Percentiles rank a stretch among this genome's conserved stretches.
These are phyloP conservation scores for Saturnispora mendoncae DNA, from an alignment of 805 yeast genomes.

Conservation along the genomic window DNA sequence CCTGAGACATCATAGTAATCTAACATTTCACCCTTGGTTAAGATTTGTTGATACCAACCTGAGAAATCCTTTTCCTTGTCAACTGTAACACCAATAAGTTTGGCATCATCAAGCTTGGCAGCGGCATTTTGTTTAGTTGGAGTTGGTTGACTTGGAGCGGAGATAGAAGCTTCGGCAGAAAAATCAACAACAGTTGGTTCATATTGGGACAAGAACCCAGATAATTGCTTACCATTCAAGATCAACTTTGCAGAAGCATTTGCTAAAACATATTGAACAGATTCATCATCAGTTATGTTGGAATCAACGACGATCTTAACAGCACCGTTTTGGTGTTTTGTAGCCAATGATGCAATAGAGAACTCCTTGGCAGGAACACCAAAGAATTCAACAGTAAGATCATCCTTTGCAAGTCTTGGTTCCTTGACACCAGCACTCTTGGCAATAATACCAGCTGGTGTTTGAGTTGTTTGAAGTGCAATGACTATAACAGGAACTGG, in stretches of 20 bases:
- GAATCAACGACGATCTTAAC: conserved; percentile 53
- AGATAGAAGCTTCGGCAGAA: conserved; percentile 34
- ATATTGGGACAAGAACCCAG: conserved; percentile 43
- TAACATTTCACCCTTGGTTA: conserved; percentile 95
- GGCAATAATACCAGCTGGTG: conserved; percentile 62
- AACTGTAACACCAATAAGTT: conserved; percentile 90
- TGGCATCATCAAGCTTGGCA: conserved; percentile 75
- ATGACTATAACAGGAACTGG: conserved; percentile 76
- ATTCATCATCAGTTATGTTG: conserved; percentile 34
- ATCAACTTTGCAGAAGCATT: conserved; percentile 46
- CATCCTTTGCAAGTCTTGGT: conserved; percentile 82
- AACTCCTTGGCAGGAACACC: conserved; percentile 51
- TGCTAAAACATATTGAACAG: conserved; percentile 34
- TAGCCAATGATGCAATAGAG: conserved; percentile 43
- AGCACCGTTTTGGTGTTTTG: conserved; percentile 41
- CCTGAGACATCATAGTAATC: conserved; percentile 99
- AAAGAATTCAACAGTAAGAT: conserved; percentile 58
- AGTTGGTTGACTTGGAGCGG: conserved; percentile 28
- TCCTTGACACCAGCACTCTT: conserved; percentile 65
- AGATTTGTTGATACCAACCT: conserved; percentile 94
- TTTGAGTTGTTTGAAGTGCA: conserved; percentile 61
- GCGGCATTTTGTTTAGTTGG: conserved; percentile 20
- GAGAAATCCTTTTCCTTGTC: conserved; percentile 90
- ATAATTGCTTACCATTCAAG: conserved; percentile 38
- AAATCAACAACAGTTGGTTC: conserved; percentile 50